Evolutionary conservation across 108 stramenopile genomes (phyloP).

Genomic region (Aureococcus anophagefferens): DNA sequence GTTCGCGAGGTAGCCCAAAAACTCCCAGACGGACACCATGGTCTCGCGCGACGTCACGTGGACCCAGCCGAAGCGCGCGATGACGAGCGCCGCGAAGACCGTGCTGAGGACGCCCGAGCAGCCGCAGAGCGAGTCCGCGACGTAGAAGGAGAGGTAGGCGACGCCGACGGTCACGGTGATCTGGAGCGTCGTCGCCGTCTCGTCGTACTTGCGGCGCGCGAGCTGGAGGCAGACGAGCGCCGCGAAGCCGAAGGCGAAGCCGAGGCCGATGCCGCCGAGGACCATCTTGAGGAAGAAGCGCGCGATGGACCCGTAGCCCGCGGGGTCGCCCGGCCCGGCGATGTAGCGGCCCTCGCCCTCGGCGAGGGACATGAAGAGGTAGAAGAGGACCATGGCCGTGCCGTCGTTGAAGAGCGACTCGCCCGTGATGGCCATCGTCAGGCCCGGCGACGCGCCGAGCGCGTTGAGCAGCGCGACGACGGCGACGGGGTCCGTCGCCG

Average conservation of each 20-base stretch:
- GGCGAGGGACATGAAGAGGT: conserved; percentile 18
- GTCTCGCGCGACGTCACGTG: not conserved
- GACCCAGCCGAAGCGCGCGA: conserved; percentile 10
- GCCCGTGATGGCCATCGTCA: conserved; percentile 45
- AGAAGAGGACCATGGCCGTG: conserved; percentile 42
- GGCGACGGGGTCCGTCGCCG: conserved; percentile 23
- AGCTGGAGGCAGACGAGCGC: conserved; percentile 28
- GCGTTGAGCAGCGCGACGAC: conserved; percentile 33
- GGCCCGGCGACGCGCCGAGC: conserved; percentile 33
- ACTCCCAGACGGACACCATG: conserved; percentile 21
- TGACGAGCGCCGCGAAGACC: conserved; percentile 12
- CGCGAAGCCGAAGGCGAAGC: conserved; percentile 49
- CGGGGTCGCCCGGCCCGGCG: too few species aligned
- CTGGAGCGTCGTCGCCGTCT: conserved; percentile 11
- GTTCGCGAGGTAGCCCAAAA: conserved; percentile 25
- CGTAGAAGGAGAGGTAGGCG: conserved; percentile 19
- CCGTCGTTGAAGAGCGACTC: conserved; percentile 54
- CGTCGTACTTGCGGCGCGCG: not conserved
- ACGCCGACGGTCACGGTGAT: conserved; percentile 18
- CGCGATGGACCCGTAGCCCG: conserved; percentile 9
- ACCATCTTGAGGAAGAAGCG: conserved; percentile 55
- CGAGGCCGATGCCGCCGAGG: conserved; percentile 62
- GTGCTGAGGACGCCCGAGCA: conserved; percentile 23
- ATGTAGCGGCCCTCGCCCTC: not conserved
- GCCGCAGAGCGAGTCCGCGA: conserved; percentile 15